Percentiles rank a stretch among this genome's conserved stretches.
Evolutionary conservation across 1,284 basidiomycete genomes (phyloP).

Genomic region (Trametes hirsuta): DNA sequence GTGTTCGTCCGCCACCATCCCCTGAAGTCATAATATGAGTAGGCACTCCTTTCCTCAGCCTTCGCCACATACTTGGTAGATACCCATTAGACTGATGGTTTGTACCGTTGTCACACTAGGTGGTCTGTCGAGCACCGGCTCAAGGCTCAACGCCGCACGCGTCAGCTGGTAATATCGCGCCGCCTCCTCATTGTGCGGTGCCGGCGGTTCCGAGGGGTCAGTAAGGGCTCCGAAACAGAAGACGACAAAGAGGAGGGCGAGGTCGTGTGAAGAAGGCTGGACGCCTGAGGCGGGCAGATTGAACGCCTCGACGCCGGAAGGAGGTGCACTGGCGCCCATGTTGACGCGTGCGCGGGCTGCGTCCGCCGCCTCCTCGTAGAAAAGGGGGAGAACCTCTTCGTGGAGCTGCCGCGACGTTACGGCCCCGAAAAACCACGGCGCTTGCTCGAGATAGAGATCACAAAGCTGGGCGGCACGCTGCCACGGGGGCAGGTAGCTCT

Average conservation of each 20-base stretch:
- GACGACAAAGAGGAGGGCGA: constrained; percentile 59
- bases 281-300: constrained; percentile 20
- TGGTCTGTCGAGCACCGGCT: constrained; percentile 66
- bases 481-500: constrained; percentile 58
- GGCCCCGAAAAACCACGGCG: constrained; percentile 77
- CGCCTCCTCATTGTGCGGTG: constrained; percentile 61
- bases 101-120: constrained; percentile 72
- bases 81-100: constrained; percentile 64
- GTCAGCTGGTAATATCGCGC: constrained; percentile 60
- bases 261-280: constrained; percentile 47
- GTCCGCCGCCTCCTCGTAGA: constrained; percentile 53
- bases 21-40: constrained; percentile 13
- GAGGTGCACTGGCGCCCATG: constrained; percentile 9
- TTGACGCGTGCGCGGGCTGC: not conserved
- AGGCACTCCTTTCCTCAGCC: no score
- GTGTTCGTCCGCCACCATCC: constrained; percentile 40
- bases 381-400: constrained; percentile 68
- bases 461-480: constrained; percentile 56
- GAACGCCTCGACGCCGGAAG: constrained; percentile 25
- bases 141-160: constrained; percentile 62
- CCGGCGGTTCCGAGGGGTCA: constrained; percentile 58
- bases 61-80: constrained; percentile 53
- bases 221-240: constrained; percentile 65
- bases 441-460: constrained; percentile 69
- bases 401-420: constrained; percentile 60